Evolutionary conservation across 129 eudicot species (phyloP).

Genomic region (Helianthus tuberosus): DNA sequence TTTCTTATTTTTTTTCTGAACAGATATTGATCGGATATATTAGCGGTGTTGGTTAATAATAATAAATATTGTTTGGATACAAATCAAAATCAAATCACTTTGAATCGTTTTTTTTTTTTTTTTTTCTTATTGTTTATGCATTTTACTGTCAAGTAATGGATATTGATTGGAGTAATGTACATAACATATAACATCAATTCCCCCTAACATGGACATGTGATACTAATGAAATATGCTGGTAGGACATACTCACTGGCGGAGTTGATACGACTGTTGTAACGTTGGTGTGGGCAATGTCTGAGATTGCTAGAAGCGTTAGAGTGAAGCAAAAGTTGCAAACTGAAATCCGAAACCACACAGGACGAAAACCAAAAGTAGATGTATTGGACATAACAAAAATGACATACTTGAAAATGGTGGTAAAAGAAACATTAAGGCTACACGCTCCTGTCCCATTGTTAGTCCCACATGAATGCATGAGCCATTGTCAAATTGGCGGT

Average conservation of each 20-base stretch:
- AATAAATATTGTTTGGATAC: no score
- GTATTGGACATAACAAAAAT: slow-evolving; percentile 48
- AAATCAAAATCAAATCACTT: no score
- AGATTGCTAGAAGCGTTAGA: slow-evolving; percentile 41
- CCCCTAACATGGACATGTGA: no score
- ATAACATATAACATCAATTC: no score
- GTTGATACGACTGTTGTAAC: slow-evolving; percentile 55
- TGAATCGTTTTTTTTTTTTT: no score
- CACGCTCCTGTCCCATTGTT: slow-evolving; percentile 58
- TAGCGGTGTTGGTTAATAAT: no score
- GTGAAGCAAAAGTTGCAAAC: slow-evolving; percentile 52
- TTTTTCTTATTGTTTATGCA: no score
- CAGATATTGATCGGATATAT: no score
- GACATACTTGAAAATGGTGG: slow-evolving; percentile 56
- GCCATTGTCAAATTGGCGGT: slow-evolving; percentile 34
- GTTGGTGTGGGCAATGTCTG: slow-evolving; percentile 72
- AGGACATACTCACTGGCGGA: slow-evolving; percentile 35
- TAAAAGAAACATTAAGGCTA: slow-evolving; percentile 59
- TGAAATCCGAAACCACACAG: slow-evolving; percentile 38
- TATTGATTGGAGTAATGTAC: no score
- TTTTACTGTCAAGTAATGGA: no score
- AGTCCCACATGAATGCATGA: slow-evolving; percentile 23
- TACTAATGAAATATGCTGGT: slow-evolving; percentile 6
- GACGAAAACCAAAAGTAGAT: slow-evolving; percentile 17
- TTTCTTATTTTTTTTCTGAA: no score